Evolutionary conservation across 1,139 yeast species (phyloP).

Genomic region (Ogataea hybrid): DNA sequence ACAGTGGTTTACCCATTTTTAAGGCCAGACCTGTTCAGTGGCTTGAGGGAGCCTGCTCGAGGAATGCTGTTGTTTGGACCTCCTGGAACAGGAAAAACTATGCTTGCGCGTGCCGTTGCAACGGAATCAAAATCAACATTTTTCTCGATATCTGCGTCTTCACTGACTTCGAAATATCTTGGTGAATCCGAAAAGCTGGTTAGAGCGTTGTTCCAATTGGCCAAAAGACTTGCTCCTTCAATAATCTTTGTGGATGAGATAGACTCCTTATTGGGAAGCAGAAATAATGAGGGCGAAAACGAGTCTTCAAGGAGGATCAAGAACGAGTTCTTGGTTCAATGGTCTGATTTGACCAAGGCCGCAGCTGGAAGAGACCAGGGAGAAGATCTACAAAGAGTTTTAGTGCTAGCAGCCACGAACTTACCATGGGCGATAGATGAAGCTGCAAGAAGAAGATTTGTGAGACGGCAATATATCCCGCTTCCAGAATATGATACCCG

Average conservation of each 20-base stretch:
- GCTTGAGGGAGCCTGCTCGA: constrained; percentile 91
- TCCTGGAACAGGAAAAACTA: constrained; percentile 98
- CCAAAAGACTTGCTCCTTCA: constrained; percentile 85
- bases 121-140: constrained; percentile 95
- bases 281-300: constrained; percentile 83
- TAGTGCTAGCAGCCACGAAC: constrained; percentile 94
- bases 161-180: constrained; percentile 84
- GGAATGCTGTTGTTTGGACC: constrained; percentile 98
- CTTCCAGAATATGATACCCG: constrained; percentile 88
- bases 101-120: constrained; percentile 97
- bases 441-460: constrained; percentile 95
- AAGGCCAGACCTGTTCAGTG: constrained; percentile 89
- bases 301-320: constrained; percentile 91
- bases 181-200: constrained; percentile 97
- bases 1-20: constrained; percentile 96
- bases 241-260: constrained; percentile 96
- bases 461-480: constrained; percentile 90
- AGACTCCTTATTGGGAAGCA: constrained; percentile 81
- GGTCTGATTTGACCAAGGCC: constrained; percentile 93
- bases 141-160: constrained; percentile 88
- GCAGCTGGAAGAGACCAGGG: constrained; percentile 74
- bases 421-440: constrained; percentile 98
- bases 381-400: constrained; percentile 70
- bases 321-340: constrained; percentile 91
- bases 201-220: constrained; percentile 80